phyloP scores from a whole-genome alignment of 345 rosid species.

The Populus davidiana region DNA sequence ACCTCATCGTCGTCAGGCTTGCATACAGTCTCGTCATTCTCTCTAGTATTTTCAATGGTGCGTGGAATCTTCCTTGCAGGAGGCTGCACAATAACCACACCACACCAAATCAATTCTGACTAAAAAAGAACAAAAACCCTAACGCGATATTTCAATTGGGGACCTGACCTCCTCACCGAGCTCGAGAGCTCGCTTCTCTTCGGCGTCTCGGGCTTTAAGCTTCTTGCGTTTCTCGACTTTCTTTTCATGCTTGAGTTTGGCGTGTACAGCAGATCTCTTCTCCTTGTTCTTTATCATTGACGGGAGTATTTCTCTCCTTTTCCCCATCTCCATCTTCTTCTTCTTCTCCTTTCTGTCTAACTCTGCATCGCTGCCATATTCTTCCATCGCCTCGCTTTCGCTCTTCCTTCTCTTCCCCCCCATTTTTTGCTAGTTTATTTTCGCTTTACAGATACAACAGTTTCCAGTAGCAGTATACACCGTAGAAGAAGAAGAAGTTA shows the following conservation, averaged over 20 bases:
- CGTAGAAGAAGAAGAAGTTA: background rate
- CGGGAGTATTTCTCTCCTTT: conserved; percentile 55
- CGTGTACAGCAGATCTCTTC: conserved; percentile 73
- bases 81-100: conserved; percentile 44
- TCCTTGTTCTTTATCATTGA: conserved; percentile 92
- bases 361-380: background rate
- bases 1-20: conserved; percentile 95
- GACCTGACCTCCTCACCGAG: conserved; percentile 83
- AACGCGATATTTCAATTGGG: background rate
- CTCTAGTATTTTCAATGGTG: conserved; percentile 92
- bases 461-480: background rate
- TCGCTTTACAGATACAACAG: background rate
- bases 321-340: conserved; percentile 9
- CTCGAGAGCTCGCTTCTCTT: conserved; percentile 72
- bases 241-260: conserved; percentile 78
- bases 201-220: conserved; percentile 70
- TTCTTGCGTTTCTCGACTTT: conserved; percentile 87
- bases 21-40: conserved; percentile 83
- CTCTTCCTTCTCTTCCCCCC: conserved; percentile 4
- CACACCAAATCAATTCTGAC: background rate
- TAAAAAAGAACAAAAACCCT: background rate
- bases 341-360: conserved; percentile 13
- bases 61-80: conserved; percentile 63
- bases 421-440: background rate
- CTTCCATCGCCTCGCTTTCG: background rate